phyloP scores from a whole-genome alignment of 2,329 filamentous ascomycete species.

The Calonectria fujianensis region DNA sequence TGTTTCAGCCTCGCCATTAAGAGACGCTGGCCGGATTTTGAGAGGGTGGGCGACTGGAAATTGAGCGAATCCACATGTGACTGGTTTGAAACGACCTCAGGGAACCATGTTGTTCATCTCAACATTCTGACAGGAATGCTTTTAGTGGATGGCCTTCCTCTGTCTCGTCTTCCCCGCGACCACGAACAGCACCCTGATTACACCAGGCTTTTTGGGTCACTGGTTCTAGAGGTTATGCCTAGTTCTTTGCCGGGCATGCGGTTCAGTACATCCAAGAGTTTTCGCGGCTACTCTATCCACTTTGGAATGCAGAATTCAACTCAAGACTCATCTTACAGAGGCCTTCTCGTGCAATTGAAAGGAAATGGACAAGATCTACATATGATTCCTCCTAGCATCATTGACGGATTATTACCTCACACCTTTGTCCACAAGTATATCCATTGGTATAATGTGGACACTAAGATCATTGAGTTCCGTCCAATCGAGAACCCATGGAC shows the following conservation, averaged over 20 bases:
- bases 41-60: conserved; percentile 12
- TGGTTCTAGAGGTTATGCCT: conserved; percentile 47
- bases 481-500: conserved; percentile 53
- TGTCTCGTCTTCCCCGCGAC: conserved; percentile 39
- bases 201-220: conserved; percentile 38
- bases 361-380: conserved; percentile 45
- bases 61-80: conserved; percentile 25
- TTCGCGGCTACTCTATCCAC: conserved; percentile 47
- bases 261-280: conserved; percentile 62
- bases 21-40: conserved; percentile 46
- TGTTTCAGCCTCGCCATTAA: conserved; percentile 45
- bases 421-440: conserved; percentile 62
- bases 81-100: conserved; percentile 40
- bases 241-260: conserved; percentile 56
- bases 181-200: conserved; percentile 39
- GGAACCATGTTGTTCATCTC: conserved; percentile 31
- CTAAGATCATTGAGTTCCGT: conserved; percentile 59
- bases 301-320: conserved; percentile 62
- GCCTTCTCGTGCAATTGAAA: conserved; percentile 59
- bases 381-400: conserved; percentile 59
- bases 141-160: conserved; percentile 35
- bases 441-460: conserved; percentile 67
- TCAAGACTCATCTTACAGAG: conserved; percentile 20
- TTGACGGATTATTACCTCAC: conserved; percentile 57
- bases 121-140: conserved; percentile 43